Evolutionary conservation across 441 rosid genomes (phyloP).

Genomic region (Gossypium lobatum): DNA sequence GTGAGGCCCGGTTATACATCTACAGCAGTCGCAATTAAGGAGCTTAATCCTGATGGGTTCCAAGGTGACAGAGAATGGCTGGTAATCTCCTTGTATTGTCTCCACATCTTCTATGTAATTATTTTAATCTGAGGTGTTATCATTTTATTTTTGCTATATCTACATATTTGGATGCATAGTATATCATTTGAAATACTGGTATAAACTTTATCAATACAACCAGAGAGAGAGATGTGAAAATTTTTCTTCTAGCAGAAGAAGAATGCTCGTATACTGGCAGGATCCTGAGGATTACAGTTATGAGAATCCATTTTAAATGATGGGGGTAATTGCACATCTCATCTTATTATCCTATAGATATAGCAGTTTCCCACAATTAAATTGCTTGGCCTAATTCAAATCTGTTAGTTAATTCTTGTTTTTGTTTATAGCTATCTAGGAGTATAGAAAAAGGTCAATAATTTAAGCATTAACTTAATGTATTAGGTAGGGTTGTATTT

Average conservation of each 20-base stretch:
- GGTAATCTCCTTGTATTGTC: slow-evolving; percentile 39
- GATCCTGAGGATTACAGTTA: background rate
- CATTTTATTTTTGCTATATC: slow-evolving; percentile 2
- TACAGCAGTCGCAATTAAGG: slow-evolving; percentile 75
- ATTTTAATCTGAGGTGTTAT: background rate
- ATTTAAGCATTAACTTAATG: background rate
- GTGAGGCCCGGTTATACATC: slow-evolving; percentile 59
- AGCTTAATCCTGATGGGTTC: slow-evolving; percentile 87
- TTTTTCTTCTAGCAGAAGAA: background rate
- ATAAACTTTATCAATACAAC: background rate
- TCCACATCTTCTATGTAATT: background rate
- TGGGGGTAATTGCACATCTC: background rate
- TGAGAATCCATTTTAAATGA: background rate
- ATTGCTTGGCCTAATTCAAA: background rate
- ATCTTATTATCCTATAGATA: background rate
- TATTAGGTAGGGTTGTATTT: background rate
- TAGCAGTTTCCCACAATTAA: background rate
- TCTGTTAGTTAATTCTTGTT: background rate
- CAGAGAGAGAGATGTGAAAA: background rate
- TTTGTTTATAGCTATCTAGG: background rate
- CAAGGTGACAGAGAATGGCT: slow-evolving; percentile 99
- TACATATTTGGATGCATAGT: background rate
- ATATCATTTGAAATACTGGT: background rate
- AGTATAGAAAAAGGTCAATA: background rate
- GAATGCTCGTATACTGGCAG: background rate